These are phyloP conservation scores for Tolypocladium tropicale DNA, from an alignment of 2,329 filamentous ascomycete species.

Conservation along the genomic window DNA sequence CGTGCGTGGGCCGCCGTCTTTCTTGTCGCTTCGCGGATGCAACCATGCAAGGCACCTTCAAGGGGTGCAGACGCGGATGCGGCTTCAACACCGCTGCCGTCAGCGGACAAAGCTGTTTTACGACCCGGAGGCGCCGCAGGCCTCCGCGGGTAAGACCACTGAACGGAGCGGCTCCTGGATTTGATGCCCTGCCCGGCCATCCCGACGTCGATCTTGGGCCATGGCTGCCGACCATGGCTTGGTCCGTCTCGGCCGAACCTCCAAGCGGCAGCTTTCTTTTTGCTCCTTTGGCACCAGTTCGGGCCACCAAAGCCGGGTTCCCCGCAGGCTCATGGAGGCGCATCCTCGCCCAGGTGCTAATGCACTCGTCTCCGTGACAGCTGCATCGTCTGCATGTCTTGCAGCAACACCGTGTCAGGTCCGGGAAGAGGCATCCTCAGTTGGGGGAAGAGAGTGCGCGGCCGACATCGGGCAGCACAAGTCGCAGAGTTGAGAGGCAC, in stretches of 20 bases:
- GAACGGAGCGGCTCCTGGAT: neutral
- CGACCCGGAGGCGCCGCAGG: neutral
- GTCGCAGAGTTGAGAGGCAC: neutral
- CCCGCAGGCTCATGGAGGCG: neutral
- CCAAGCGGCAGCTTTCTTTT: neutral
- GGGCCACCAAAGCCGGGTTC: neutral
- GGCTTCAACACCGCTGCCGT: neutral
- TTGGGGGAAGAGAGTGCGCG: too few relatives aligned
- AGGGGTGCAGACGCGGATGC: neutral
- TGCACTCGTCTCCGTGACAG: neutral
- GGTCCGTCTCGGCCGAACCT: neutral
- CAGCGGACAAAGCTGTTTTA: neutral
- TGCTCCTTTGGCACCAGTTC: neutral
- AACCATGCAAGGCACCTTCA: constrained; percentile 4
- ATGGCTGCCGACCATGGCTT: neutral
- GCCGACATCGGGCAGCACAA: neutral
- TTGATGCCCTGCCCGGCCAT: neutral
- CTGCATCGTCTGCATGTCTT: neutral
- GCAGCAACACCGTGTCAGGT: neutral
- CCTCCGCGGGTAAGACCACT: neutral
- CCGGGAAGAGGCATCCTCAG: too few relatives aligned
- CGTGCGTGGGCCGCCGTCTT: neutral
- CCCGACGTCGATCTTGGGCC: neutral
- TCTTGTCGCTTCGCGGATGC: neutral
- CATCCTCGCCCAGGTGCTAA: neutral